Percentiles rank a stretch among this genome's conserved stretches.
Evolutionary conservation across 768 basidiomycete species (phyloP).

Genomic region (Boletellus ananas): DNA sequence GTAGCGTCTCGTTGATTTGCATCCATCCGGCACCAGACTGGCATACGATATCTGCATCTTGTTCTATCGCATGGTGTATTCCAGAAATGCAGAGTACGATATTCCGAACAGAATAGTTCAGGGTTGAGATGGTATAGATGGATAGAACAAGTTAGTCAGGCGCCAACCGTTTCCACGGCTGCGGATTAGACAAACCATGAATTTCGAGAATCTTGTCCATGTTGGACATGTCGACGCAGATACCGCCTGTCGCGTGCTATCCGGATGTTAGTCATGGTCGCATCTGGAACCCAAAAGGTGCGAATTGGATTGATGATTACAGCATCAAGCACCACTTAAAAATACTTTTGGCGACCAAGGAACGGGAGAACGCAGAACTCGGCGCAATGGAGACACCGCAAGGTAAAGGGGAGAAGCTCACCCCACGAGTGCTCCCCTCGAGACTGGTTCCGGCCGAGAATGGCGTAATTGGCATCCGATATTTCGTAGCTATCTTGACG

Average conservation of each 20-base stretch:
- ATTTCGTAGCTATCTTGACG: constrained; percentile 70
- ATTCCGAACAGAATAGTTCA: neutral
- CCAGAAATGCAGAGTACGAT: neutral
- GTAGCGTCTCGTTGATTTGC: constrained; percentile 65
- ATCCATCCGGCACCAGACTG: constrained; percentile 73
- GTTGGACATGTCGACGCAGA: constrained; percentile 71
- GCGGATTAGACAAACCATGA: constrained; percentile 45
- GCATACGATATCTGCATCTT: constrained; percentile 68
- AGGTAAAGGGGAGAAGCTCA: constrained; percentile 30
- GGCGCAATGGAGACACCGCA: neutral
- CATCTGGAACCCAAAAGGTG: neutral
- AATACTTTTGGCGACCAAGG: neutral
- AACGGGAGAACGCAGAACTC: too few species aligned
- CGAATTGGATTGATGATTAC: neutral
- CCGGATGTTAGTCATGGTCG: neutral
- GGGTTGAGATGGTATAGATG: neutral
- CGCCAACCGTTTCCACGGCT: neutral
- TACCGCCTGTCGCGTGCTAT: constrained; percentile 46
- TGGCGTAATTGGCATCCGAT: constrained; percentile 71
- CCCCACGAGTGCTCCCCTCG: constrained; percentile 72
- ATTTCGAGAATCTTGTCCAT: constrained; percentile 81
- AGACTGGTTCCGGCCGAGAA: constrained; percentile 81
- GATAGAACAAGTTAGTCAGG: neutral
- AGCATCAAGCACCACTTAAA: neutral
- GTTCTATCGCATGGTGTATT: constrained; percentile 38